These are phyloP conservation scores for Emmonsiellopsis sp. DNA, from an alignment of 2,329 filamentous ascomycete species.

Conservation along the genomic window DNA sequence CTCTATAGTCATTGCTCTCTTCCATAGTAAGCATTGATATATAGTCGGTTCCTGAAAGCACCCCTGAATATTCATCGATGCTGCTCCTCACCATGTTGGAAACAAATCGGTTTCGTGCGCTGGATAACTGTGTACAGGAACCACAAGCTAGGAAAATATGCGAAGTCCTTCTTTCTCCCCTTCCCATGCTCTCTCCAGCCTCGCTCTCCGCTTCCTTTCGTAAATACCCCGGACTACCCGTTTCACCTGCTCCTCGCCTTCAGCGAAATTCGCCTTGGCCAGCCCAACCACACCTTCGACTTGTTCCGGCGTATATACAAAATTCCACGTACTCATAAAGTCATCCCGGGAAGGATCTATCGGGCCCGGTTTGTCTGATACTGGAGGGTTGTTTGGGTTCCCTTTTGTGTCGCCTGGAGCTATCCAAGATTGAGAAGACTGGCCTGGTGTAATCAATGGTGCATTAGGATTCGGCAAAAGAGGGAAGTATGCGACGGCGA, in stretches of 20 bases:
- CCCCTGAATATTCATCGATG: background rate
- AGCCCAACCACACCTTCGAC: conserved; percentile 76
- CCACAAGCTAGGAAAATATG: background rate
- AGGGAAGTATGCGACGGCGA: conserved; percentile 84
- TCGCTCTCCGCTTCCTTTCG: conserved; percentile 69
- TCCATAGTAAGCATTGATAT: background rate
- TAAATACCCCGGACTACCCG: conserved; percentile 80
- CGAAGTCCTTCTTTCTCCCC: conserved; percentile 1
- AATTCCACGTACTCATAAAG: conserved; percentile 96
- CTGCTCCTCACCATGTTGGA: background rate
- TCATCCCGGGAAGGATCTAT: conserved; percentile 78
- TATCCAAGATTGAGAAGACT: conserved; percentile 13
- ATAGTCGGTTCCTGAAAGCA: background rate
- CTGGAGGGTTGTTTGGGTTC: conserved; percentile 10
- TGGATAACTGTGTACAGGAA: background rate
- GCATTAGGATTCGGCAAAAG: conserved; percentile 64
- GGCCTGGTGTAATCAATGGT: conserved; percentile 12
- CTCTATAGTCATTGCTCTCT: background rate
- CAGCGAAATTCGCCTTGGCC: conserved; percentile 75
- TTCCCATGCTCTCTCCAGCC: conserved; percentile 36
- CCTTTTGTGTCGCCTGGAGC: conserved; percentile 13
- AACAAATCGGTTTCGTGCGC: background rate
- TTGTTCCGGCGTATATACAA: conserved; percentile 85
- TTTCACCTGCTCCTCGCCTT: conserved; percentile 69
- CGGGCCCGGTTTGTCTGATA: conserved; percentile 51